These are phyloP conservation scores for Puccinellia tenuiflora DNA, from an alignment of 176 grass and related monocot species.

Conservation along the genomic window DNA sequence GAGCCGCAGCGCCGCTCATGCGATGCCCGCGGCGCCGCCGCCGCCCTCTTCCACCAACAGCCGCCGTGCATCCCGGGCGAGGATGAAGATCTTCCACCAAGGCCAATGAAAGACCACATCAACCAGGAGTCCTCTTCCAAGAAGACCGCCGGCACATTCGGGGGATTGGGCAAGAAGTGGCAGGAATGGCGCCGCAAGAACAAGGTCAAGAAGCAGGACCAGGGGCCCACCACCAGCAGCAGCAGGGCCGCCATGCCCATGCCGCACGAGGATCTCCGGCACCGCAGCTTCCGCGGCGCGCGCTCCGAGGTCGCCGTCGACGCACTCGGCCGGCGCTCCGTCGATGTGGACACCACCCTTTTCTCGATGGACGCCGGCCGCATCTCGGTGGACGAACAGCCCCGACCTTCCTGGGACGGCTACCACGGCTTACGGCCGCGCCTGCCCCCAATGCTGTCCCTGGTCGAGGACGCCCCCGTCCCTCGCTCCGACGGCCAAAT, in stretches of 20 bases:
- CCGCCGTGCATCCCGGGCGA: neutral
- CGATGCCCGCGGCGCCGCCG: slow-evolving; percentile 36
- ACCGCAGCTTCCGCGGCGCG: slow-evolving; percentile 30
- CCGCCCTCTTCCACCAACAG: slow-evolving; percentile 32
- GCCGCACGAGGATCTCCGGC: slow-evolving; percentile 17
- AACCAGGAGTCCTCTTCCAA: slow-evolving; percentile 42
- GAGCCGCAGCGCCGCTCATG: slow-evolving; percentile 80
- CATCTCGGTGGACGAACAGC: slow-evolving; percentile 42
- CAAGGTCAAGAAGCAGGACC: slow-evolving; percentile 57
- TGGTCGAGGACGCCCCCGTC: slow-evolving; percentile 33
- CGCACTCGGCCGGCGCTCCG: slow-evolving; percentile 26
- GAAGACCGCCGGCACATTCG: slow-evolving; percentile 38
- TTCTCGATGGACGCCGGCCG: slow-evolving; percentile 41
- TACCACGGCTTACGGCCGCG: slow-evolving; percentile 28
- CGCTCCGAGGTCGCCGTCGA: slow-evolving; percentile 32
- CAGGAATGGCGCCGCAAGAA: slow-evolving; percentile 72
- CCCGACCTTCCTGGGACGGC: slow-evolving; percentile 54
- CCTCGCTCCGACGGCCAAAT: slow-evolving; percentile 62
- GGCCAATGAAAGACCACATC: slow-evolving; percentile 52
- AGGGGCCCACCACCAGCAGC: neutral
- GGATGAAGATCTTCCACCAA: slow-evolving; percentile 1
- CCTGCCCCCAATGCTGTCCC: slow-evolving; percentile 36
- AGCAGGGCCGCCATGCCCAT: slow-evolving; percentile 20
- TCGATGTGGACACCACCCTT: slow-evolving; percentile 37
- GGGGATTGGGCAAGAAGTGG: slow-evolving; percentile 54